Evolutionary conservation across 257 asterid species (phyloP).

Genomic region (Forsythia viridissima): DNA sequence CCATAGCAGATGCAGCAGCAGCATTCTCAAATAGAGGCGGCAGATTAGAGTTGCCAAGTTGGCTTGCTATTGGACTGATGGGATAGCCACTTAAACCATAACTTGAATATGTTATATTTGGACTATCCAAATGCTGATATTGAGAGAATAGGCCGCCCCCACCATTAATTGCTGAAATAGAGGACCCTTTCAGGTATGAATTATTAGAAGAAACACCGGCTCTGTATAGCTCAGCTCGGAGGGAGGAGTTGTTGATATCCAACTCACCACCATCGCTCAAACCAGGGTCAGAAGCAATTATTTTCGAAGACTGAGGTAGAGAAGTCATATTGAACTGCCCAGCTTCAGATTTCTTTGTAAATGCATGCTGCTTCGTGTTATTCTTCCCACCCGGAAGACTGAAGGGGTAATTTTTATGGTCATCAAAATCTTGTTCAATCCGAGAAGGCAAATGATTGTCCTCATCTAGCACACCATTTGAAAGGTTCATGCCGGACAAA

Average conservation of each 20-base stretch:
- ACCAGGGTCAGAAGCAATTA: conserved; percentile 39
- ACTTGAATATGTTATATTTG: conserved; percentile 63
- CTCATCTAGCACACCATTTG: conserved; percentile 56
- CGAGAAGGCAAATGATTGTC: conserved; percentile 48
- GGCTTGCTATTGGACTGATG: conserved; percentile 68
- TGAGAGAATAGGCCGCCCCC: conserved; percentile 55
- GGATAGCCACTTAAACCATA: conserved; percentile 68
- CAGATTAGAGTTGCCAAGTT: conserved; percentile 62
- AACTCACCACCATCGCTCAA: conserved; percentile 36
- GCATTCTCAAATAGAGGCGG: conserved; percentile 96
- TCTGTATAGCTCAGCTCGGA: conserved; percentile 54
- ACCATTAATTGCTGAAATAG: conserved; percentile 49
- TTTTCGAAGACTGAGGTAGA: conserved; percentile 32
- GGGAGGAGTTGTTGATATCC: conserved; percentile 38
- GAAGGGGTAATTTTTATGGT: conserved; percentile 53
- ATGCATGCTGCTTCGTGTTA: conserved; percentile 54
- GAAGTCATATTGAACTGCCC: conserved; percentile 41
- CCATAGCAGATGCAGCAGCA: conserved; percentile 88
- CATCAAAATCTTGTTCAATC: conserved; percentile 44
- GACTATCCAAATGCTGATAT: conserved; percentile 73
- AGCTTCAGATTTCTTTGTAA: conserved; percentile 42
- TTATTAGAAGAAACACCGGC: conserved; percentile 44
- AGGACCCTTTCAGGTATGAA: conserved; percentile 59
- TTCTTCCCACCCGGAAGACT: conserved; percentile 61
- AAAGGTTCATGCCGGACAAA: conserved; percentile 76